Evolutionary conservation across 2,329 filamentous ascomycete genomes (phyloP).

Genomic region (Ophiosphaerella herpotricha): DNA sequence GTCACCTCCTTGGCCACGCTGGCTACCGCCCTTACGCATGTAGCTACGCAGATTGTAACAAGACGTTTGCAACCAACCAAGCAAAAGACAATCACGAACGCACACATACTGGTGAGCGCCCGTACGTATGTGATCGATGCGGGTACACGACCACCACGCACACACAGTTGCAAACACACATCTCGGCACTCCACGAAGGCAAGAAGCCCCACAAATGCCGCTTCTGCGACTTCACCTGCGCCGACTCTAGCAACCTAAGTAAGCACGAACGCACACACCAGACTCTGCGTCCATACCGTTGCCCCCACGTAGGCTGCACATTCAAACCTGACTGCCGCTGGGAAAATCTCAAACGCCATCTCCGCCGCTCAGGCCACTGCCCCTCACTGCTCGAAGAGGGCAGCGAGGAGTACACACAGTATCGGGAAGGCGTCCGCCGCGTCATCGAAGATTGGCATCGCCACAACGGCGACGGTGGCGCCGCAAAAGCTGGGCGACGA

Average conservation of each 20-base stretch:
- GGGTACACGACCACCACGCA: constrained; percentile 47
- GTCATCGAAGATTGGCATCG: constrained; percentile 43
- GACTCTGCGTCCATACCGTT: constrained; percentile 44
- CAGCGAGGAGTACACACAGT: constrained; percentile 40
- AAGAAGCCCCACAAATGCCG: constrained; percentile 46
- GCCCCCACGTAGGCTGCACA: constrained; percentile 43
- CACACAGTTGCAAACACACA: constrained; percentile 46
- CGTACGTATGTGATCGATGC: constrained; percentile 44
- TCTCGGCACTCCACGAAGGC: constrained; percentile 42
- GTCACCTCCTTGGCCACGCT: constrained; percentile 45
- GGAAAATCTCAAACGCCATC: constrained; percentile 47
- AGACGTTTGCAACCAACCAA: constrained; percentile 47
- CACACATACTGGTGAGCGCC: constrained; percentile 44
- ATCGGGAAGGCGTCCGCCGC: constrained; percentile 36
- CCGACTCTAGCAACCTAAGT: constrained; percentile 43
- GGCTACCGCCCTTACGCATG: constrained; percentile 45
- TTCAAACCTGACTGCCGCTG: constrained; percentile 47
- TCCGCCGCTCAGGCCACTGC: constrained; percentile 43
- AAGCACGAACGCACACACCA: constrained; percentile 47
- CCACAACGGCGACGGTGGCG: constrained; percentile 32
- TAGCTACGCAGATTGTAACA: constrained; percentile 40
- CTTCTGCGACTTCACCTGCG: constrained; percentile 46
- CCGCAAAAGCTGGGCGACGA: constrained; percentile 21
- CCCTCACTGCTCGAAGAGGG: constrained; percentile 40
- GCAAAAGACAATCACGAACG: constrained; percentile 48